phyloP scores from a whole-genome alignment of 176 grass and related monocot genomes.

The Musa acuminata region DNA sequence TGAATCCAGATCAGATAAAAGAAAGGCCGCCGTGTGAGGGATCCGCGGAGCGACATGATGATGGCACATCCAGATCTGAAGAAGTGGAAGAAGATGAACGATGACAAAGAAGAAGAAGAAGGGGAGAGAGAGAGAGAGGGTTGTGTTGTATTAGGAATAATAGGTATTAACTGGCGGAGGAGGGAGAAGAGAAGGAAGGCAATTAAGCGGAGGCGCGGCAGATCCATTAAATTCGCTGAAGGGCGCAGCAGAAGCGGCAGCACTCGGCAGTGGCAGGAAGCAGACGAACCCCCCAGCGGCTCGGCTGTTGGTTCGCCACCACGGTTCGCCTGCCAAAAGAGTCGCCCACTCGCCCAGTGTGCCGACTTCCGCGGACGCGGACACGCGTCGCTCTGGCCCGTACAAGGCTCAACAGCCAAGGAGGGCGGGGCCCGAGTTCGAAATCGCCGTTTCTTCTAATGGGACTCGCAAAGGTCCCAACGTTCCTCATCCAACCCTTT shows the following conservation, averaged over 20 bases:
- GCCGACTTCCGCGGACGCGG: not conserved
- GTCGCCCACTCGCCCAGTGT: not conserved
- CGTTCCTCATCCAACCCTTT: no score
- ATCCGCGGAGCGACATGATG: not conserved
- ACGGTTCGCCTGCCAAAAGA: not conserved
- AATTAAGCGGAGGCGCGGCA: not conserved
- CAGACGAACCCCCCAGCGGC: not conserved
- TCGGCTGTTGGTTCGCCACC: not conserved
- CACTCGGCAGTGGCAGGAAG: slow-evolving; percentile 2
- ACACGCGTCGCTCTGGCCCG: no score
- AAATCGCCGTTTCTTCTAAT: no score
- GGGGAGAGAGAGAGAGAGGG: not conserved
- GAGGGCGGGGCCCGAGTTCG: no score
- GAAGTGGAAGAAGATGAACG: not conserved
- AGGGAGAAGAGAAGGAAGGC: no score
- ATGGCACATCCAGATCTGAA: slow-evolving; percentile 17
- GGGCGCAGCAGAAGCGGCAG: slow-evolving; percentile 14
- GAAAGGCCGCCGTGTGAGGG: not conserved
- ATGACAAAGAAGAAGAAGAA: no score
- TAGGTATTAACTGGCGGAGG: no score
- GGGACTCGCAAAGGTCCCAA: no score
- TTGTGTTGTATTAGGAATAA: no score
- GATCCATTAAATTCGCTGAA: slow-evolving; percentile 49
- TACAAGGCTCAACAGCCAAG: no score
- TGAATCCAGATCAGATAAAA: not conserved